phyloP scores from a whole-genome alignment of 1,284 basidiomycete species.

The Sanghuangporus weigelae region DNA sequence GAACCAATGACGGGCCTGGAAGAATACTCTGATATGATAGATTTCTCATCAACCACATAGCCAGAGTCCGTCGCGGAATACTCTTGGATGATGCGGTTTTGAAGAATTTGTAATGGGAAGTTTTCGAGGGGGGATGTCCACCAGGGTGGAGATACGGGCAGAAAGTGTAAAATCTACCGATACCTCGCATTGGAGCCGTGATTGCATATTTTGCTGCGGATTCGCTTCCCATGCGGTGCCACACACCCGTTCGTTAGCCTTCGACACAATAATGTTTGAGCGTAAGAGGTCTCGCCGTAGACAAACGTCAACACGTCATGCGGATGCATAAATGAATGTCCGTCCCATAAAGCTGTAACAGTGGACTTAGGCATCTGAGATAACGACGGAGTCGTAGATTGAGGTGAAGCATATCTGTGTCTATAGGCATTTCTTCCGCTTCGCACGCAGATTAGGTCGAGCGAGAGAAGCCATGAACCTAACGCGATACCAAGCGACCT shows the following conservation, averaged over 20 bases:
- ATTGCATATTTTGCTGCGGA: neutral
- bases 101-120: neutral
- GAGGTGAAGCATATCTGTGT: neutral
- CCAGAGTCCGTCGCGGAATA: neutral
- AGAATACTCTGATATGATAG: neutral
- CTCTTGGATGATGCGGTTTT: neutral
- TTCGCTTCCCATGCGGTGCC: neutral
- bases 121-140: neutral
- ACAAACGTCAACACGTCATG: no score
- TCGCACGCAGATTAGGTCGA: neutral
- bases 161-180: neutral
- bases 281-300: neutral
- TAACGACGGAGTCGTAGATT: neutral
- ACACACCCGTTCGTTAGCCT: neutral
- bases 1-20: neutral
- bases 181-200: neutral
- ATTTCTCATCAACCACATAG: neutral
- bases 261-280: neutral
- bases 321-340: no score
- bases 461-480: neutral
- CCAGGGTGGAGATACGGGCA: neutral
- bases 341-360: no score
- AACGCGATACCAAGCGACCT: neutral
- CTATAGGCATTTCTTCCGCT: neutral
- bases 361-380: no score